Conservation (phyloP, 108 stramenopile species). For the Pseudonitzschia delicatissima region DNA sequence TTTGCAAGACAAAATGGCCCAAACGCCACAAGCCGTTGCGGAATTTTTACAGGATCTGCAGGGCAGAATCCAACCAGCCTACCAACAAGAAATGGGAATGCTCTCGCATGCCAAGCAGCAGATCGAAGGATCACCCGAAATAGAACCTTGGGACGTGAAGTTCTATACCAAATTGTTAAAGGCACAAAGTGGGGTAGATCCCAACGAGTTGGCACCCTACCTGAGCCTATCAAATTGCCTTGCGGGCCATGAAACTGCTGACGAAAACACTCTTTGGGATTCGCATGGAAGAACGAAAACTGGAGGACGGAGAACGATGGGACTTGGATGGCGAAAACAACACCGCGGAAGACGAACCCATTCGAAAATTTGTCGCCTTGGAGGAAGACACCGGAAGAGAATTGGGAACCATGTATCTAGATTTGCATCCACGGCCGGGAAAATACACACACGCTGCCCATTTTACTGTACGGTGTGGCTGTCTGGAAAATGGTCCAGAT, state of each 20-base stretch:
- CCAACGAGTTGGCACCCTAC: constrained; percentile 40
- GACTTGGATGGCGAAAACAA: constrained; percentile 29
- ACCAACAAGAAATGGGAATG: constrained; percentile 55
- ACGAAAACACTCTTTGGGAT: constrained; percentile 75
- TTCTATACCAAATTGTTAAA: constrained; percentile 69
- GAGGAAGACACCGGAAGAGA: constrained; percentile 42
- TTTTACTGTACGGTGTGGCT: constrained; percentile 96
- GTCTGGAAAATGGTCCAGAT: constrained; percentile 35
- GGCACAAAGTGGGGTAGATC: constrained; percentile 54
- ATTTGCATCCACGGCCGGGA: constrained; percentile 84
- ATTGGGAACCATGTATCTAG: constrained; percentile 91
- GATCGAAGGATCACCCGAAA: constrained; percentile 46
- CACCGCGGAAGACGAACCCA: background rate
- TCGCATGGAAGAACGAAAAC: constrained; percentile 58
- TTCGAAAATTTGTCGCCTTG: constrained; percentile 73
- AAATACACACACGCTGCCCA: constrained; percentile 97
- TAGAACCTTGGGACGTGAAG: constrained; percentile 89
- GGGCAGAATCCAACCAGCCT: constrained; percentile 33
- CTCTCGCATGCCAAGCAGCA: constrained; percentile 52
- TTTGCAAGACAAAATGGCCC: constrained; percentile 78
- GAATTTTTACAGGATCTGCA: constrained; percentile 56
- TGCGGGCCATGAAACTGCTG: constrained; percentile 69
- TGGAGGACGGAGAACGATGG: constrained; percentile 76
- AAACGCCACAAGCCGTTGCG: constrained; percentile 39
- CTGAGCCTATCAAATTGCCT: constrained; percentile 72